phyloP scores from a whole-genome alignment of 176 grass and related monocot genomes.

The Eremochloa ophiuroides region DNA sequence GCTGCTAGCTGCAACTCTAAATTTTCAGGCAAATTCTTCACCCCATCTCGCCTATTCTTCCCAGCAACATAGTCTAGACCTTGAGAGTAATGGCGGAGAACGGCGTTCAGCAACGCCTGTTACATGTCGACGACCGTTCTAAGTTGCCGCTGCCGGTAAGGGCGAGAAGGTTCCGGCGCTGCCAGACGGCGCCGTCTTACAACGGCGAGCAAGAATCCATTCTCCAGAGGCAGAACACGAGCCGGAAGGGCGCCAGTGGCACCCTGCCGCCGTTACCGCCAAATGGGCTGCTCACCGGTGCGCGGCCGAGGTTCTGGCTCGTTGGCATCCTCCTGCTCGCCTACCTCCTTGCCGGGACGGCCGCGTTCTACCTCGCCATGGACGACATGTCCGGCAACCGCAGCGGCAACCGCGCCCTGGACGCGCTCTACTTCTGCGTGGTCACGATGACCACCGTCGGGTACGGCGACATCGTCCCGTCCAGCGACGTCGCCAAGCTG shows the following conservation, averaged over 20 bases:
- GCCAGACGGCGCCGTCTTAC: slow-evolving; percentile 15
- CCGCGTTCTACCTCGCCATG: slow-evolving; percentile 39
- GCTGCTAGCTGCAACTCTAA: not conserved
- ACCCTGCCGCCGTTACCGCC: not conserved
- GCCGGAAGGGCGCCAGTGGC: not conserved
- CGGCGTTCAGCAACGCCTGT: not conserved
- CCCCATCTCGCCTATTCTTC: not conserved
- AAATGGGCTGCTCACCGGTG: not conserved
- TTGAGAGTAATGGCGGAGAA: not conserved
- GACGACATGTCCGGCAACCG: slow-evolving; percentile 37
- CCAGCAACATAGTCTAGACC: not conserved
- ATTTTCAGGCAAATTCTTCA: not conserved
- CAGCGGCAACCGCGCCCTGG: slow-evolving; percentile 23
- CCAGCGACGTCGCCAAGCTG: slow-evolving; percentile 35
- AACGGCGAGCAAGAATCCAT: not conserved
- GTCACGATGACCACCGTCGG: slow-evolving; percentile 52
- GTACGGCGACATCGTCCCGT: slow-evolving; percentile 54
- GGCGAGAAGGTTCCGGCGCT: slow-evolving; percentile 29
- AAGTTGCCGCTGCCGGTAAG: not conserved
- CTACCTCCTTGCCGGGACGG: slow-evolving; percentile 48
- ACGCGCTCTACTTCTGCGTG: slow-evolving; percentile 62
- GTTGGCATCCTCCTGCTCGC: slow-evolving; percentile 40
- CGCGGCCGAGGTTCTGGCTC: slow-evolving; percentile 35
- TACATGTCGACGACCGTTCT: not conserved
- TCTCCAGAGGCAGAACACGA: not conserved